phyloP scores from a whole-genome alignment of 78 protist species.

The Dictyostelium capitatum region DNA sequence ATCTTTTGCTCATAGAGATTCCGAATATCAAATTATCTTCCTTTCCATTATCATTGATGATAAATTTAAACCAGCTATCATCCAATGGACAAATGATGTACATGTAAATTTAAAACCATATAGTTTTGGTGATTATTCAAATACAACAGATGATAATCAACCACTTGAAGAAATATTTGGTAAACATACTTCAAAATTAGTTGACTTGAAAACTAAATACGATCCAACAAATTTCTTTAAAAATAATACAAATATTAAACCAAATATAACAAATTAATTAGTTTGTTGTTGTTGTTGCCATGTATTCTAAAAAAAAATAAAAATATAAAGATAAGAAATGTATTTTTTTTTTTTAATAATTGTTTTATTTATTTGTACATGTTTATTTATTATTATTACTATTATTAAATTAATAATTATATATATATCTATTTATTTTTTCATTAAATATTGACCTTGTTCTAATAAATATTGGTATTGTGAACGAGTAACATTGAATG shows the following conservation, averaged over 20 bases:
- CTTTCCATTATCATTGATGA: neutral
- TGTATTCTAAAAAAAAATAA: too few species aligned
- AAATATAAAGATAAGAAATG: too few species aligned
- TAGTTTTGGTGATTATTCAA: neutral
- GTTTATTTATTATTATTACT: too few species aligned
- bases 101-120: neutral
- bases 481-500: conserved; percentile 13
- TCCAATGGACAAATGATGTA: neutral
- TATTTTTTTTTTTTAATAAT: too few species aligned
- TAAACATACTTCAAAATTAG: neutral
- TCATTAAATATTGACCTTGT: neutral
- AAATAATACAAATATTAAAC: neutral
- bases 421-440: too few species aligned
- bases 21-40: neutral
- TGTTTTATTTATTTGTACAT: too few species aligned
- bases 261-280: neutral
- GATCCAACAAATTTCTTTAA: neutral
- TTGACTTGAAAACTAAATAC: neutral
- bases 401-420: too few species aligned
- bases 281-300: too few species aligned
- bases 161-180: neutral
- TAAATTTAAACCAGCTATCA: neutral
- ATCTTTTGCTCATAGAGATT: neutral
- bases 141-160: neutral
- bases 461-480: conserved; percentile 22